phyloP scores from a whole-genome alignment of 2,329 filamentous ascomycete genomes.

The Leptographium lundbergii region DNA sequence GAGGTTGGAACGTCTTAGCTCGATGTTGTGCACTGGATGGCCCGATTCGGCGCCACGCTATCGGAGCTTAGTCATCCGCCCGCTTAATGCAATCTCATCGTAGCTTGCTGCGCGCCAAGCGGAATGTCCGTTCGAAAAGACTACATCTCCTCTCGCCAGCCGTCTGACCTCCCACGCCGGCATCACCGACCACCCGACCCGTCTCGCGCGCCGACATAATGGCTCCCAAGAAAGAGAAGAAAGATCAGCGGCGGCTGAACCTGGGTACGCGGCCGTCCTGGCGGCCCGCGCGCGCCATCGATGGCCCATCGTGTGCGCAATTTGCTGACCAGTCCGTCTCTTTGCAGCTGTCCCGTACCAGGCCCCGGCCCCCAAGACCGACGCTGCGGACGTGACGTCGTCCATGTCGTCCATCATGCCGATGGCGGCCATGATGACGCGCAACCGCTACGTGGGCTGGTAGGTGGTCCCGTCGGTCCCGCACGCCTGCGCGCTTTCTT shows the following conservation, averaged over 20 bases:
- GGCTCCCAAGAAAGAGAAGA: conserved; percentile 12
- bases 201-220: conserved; percentile 1
- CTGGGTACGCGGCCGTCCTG: conserved; percentile 5
- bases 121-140: not conserved
- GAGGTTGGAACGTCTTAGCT: too few relatives aligned
- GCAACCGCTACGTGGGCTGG: conserved; percentile 70
- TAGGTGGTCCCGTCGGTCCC: conserved; percentile 19
- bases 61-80: not conserved
- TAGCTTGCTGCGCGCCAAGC: too few relatives aligned
- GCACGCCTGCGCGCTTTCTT: not conserved
- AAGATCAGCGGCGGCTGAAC: conserved; percentile 11
- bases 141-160: not conserved
- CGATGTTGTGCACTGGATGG: too few relatives aligned
- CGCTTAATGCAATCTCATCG: not conserved
- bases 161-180: not conserved
- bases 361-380: conserved; percentile 54
- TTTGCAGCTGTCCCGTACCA: conserved; percentile 73
- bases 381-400: conserved; percentile 57
- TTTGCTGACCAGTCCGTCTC: conserved; percentile 9
- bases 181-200: not conserved
- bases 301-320: not conserved
- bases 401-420: conserved; percentile 67
- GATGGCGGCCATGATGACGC: conserved; percentile 91
- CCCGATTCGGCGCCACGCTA: too few relatives aligned
- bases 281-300: not conserved